Conservation (phyloP, 2,329 filamentous ascomycete species). For the Aspergillus sp. region DNA sequence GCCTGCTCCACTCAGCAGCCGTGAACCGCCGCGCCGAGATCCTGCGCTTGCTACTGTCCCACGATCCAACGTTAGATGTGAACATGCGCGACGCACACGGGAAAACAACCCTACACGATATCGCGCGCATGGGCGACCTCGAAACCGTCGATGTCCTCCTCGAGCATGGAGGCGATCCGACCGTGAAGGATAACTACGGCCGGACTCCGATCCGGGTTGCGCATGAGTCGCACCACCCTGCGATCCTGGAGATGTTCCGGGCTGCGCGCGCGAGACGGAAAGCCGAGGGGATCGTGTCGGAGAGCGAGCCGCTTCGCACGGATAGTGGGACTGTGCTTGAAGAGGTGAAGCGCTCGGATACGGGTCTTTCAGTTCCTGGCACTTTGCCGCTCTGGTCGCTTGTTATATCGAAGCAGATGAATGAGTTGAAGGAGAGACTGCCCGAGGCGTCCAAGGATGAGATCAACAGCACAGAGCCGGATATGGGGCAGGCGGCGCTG, state of each 20-base stretch:
- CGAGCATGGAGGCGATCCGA: constrained; percentile 4
- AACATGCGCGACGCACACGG: constrained; percentile 7
- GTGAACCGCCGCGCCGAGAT: constrained; percentile 1
- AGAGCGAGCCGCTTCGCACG: background rate
- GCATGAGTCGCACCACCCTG: background rate
- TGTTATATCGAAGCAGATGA: background rate
- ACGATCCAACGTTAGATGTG: constrained; percentile 6
- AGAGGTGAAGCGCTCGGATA: background rate
- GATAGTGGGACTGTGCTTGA: background rate
- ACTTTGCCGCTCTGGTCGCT: constrained; percentile 8
- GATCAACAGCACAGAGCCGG: constrained; percentile 6
- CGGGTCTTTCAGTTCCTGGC: background rate
- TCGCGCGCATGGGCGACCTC: background rate
- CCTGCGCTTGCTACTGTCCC: background rate
- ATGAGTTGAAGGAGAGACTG: background rate
- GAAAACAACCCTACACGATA: constrained; percentile 9
- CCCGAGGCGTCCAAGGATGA: background rate
- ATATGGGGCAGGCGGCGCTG: constrained; percentile 9
- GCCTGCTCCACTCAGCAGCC: constrained; percentile 2
- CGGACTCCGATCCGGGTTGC: constrained; percentile 6
- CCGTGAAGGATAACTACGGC: constrained; percentile 8
- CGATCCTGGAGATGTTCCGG: background rate
- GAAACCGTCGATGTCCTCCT: constrained; percentile 4
- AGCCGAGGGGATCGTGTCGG: background rate
- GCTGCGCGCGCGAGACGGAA: background rate